Evolutionary conservation across 2,329 filamentous ascomycete genomes (phyloP).

Genomic region (Beauveria brongniartii): DNA sequence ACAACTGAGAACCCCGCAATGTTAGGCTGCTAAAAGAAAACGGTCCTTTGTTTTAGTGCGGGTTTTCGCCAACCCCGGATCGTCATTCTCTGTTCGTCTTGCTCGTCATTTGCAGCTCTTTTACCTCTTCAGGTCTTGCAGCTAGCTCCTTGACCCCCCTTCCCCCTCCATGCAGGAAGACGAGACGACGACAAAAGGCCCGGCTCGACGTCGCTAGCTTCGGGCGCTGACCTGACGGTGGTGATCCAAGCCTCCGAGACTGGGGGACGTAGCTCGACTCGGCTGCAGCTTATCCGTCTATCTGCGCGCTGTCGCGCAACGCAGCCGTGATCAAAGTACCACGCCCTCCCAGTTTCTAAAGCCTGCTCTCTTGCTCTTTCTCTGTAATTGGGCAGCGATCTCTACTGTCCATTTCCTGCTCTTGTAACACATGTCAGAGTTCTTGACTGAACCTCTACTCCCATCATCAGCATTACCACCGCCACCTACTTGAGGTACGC

Average conservation of each 20-base stretch:
- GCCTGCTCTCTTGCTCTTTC: background rate
- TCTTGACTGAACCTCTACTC: conserved; percentile 4
- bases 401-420: background rate
- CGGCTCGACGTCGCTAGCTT: background rate
- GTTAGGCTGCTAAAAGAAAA: too few relatives aligned
- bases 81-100: background rate
- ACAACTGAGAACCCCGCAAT: too few relatives aligned
- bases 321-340: background rate
- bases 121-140: background rate
- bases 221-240: background rate
- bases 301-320: background rate
- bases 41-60: background rate
- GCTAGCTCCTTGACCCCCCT: background rate
- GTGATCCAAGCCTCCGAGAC: conserved; percentile 1
- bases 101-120: background rate
- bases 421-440: background rate
- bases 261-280: background rate
- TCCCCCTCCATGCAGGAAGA: background rate
- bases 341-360: background rate
- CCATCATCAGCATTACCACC: background rate
- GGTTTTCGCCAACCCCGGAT: background rate
- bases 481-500: background rate
- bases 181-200: background rate
- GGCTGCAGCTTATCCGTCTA: background rate
- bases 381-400: background rate